Percentiles rank a stretch among this genome's conserved stretches.
Evolutionary conservation across 257 asterid species (phyloP).

Genomic region (Schizonepeta tenuifolia): DNA sequence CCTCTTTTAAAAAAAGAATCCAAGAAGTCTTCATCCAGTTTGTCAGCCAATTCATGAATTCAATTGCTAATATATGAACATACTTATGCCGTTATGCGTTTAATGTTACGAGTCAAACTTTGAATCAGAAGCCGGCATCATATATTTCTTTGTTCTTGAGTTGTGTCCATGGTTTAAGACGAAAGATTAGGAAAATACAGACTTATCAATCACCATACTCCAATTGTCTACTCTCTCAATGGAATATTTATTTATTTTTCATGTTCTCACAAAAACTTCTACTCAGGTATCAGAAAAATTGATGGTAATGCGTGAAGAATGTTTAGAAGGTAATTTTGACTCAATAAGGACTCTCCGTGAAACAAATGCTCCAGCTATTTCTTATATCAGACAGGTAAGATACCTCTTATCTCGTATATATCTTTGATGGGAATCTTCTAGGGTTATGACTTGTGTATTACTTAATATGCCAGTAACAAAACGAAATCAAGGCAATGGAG

Average conservation of each 20-base stretch:
- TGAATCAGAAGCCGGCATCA: background rate
- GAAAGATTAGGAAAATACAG: background rate
- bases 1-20: too few species aligned
- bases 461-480: background rate
- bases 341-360: conserved; percentile 50
- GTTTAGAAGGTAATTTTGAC: conserved; percentile 63
- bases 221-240: background rate
- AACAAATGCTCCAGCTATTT: conserved; percentile 41
- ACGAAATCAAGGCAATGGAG: background rate
- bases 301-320: conserved; percentile 76
- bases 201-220: background rate
- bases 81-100: background rate
- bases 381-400: conserved; percentile 52
- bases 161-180: background rate
- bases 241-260: background rate
- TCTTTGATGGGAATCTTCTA: background rate
- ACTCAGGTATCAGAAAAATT: conserved; percentile 58
- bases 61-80: background rate
- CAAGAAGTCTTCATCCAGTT: background rate
- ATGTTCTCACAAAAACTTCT: background rate
- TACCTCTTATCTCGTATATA: background rate
- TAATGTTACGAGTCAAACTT: background rate
- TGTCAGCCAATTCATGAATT: background rate
- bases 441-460: background rate
- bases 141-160: background rate